These are phyloP conservation scores for Talaromyces atroroseus DNA, from an alignment of 2,329 filamentous ascomycete species.

Conservation along the genomic window DNA sequence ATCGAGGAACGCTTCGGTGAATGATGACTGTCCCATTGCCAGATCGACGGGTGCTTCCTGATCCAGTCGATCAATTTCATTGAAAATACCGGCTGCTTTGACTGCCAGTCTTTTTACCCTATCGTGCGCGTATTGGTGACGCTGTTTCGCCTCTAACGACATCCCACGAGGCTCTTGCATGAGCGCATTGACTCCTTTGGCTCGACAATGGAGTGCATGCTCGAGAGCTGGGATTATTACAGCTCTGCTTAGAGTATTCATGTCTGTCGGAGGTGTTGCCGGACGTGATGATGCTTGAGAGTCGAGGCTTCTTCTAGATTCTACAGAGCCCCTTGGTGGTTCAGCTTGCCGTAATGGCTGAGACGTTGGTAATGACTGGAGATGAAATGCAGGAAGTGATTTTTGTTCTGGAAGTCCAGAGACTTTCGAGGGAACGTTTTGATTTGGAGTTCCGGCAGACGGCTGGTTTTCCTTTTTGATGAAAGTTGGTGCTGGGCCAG, in stretches of 20 bases:
- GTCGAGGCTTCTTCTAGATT: slow-evolving; percentile 6
- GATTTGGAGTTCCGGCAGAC: slow-evolving; percentile 17
- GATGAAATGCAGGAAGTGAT: slow-evolving; percentile 24
- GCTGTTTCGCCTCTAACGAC: slow-evolving; percentile 44
- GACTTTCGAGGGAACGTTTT: slow-evolving; percentile 13
- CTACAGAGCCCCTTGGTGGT: background rate
- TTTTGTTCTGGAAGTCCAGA: slow-evolving; percentile 19
- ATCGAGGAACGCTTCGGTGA: slow-evolving; percentile 86
- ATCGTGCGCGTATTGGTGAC: slow-evolving; percentile 73
- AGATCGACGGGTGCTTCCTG: slow-evolving; percentile 83
- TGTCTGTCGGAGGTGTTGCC: slow-evolving; percentile 43
- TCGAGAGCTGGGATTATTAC: slow-evolving; percentile 92
- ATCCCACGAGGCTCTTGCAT: slow-evolving; percentile 34
- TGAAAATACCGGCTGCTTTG: slow-evolving; percentile 76
- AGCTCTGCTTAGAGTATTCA: slow-evolving; percentile 8
- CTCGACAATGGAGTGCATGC: slow-evolving; percentile 77
- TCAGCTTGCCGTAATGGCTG: slow-evolving; percentile 2
- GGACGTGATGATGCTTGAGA: slow-evolving; percentile 57
- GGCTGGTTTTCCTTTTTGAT: slow-evolving; percentile 22
- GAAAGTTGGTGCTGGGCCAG: slow-evolving; percentile 25
- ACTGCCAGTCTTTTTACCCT: slow-evolving; percentile 74
- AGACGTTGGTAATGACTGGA: slow-evolving; percentile 16
- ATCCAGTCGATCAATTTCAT: slow-evolving; percentile 86
- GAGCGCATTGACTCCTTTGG: slow-evolving; percentile 47
- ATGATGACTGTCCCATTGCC: slow-evolving; percentile 82